Evolutionary conservation across 2,329 filamentous ascomycete species (phyloP).

Genomic region (Clonostachys rhizophaga): DNA sequence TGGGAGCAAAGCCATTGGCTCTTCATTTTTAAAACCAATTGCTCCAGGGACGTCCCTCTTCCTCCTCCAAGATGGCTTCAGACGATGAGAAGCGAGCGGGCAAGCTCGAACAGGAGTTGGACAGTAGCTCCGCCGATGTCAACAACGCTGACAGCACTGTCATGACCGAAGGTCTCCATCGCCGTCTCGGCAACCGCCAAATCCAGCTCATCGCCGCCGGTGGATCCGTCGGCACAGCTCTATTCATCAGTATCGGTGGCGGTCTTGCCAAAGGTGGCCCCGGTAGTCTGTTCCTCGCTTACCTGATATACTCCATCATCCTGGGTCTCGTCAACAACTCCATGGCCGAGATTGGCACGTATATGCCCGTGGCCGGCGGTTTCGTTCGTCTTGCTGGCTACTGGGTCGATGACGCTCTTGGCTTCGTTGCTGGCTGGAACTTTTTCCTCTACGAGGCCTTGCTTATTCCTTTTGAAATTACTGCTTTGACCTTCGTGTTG

Average conservation of each 20-base stretch:
- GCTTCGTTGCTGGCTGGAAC: constrained; percentile 47
- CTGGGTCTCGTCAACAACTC: constrained; percentile 56
- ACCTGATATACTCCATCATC: constrained; percentile 42
- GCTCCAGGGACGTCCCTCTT: too few species aligned
- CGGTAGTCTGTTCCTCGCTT: constrained; percentile 47
- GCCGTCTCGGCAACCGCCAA: constrained; percentile 39
- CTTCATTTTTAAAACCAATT: too few species aligned
- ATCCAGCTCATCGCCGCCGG: constrained; percentile 49
- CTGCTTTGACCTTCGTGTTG: constrained; percentile 30
- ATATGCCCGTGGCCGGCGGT: constrained; percentile 52
- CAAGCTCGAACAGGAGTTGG: too few species aligned
- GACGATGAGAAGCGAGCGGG: too few species aligned
- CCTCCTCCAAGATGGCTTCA: too few species aligned
- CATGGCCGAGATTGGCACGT: constrained; percentile 55
- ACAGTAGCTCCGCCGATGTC: too few species aligned
- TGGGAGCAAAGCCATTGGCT: too few species aligned
- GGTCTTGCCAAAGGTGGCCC: constrained; percentile 30
- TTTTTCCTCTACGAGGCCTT: constrained; percentile 46
- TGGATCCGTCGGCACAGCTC: constrained; percentile 43
- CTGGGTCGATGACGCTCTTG: constrained; percentile 53
- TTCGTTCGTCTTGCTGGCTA: constrained; percentile 55
- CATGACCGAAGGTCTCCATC: constrained; percentile 14
- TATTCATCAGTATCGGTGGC: constrained; percentile 52
- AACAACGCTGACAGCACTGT: too few species aligned
- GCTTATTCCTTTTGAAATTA: constrained; percentile 46